Base-by-base conservation (phyloP, 1,284 basidiomycete genomes). In the Trichosporon sp. region DNA sequence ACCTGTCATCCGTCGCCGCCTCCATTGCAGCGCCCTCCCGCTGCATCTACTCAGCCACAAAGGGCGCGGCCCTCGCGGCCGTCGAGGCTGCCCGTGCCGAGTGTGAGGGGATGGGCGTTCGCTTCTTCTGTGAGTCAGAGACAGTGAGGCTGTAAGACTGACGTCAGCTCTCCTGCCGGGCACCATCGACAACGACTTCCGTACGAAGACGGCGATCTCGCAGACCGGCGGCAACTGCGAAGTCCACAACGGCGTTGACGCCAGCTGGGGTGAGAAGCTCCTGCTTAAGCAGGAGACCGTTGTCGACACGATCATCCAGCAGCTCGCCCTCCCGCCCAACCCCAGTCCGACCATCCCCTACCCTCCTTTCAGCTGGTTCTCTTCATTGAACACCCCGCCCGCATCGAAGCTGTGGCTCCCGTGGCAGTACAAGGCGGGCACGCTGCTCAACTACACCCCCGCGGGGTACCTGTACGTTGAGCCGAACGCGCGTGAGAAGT, bases 11-110 rank as follows among this genome's bases (percentile, higher is more conserved):
- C 7, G 85, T 92, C 3, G 93, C 90, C 2, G 89, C 92, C 0
- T 85, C 91, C 8, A 88, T 95, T 29, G 91, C 94, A 0, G 89
- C 94, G 0, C 95, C 95, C 0, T 93, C 92, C 0, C 89, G 95
- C 18, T 85, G 91, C 0, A 83, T 98, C 31, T 98, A 98, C 80
- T 89, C 88, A 0, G 89, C 93, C 0, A 92, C 91, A 3, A 98
- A 98, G 81, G 86, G 90, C 1, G 91, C 92, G 0, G 90, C 91
- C 1, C 86, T 93, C 62, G 80, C 91, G 56, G 89, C 93, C 69
- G 92, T 92, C 81, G 79, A 79, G 89, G 92, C 80, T 85, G 90
- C 4, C 86, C 92, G 96, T 65, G 80, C 83, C 34, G 82, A 85
- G 70, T 78, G 84, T 64, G 76, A 80, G 34, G 81, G 81, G 0